phyloP scores from a whole-genome alignment of 108 stramenopile species.

The Skeletonema tropicum region DNA sequence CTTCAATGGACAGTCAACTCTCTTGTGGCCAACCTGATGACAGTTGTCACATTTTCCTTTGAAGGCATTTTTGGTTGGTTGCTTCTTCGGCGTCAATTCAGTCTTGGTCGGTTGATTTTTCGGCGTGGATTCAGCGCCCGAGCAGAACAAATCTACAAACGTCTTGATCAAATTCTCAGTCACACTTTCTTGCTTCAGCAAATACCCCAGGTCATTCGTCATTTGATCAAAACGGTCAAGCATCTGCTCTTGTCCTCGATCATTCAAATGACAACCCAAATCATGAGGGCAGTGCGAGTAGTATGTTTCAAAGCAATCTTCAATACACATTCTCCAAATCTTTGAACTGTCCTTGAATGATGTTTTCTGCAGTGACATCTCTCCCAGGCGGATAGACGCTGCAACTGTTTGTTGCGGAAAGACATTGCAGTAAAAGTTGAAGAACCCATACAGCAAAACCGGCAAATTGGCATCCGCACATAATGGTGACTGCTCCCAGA shows the following conservation, averaged over 20 bases:
- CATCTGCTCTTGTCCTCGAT: slow-evolving; percentile 50
- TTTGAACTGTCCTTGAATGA: slow-evolving; percentile 43
- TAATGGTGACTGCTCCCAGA: slow-evolving; percentile 53
- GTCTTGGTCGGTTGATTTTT: background rate
- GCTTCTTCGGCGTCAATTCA: background rate
- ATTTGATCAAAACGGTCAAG: slow-evolving; percentile 18
- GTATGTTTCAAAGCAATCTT: slow-evolving; percentile 90
- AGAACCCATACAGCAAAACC: slow-evolving; percentile 75
- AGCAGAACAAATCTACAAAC: background rate
- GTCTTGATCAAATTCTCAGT: background rate
- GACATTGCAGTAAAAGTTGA: slow-evolving; percentile 66
- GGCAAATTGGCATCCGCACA: slow-evolving; percentile 37
- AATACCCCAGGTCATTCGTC: slow-evolving; percentile 5
- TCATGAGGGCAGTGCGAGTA: slow-evolving; percentile 81
- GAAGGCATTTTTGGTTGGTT: background rate
- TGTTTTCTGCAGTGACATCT: slow-evolving; percentile 54
- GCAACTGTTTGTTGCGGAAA: slow-evolving; percentile 54
- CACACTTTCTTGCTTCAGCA: background rate
- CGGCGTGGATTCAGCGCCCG: background rate
- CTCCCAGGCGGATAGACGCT: slow-evolving; percentile 65
- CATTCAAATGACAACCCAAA: slow-evolving; percentile 64
- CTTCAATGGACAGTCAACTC: slow-evolving; percentile 2
- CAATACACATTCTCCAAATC: slow-evolving; percentile 64
- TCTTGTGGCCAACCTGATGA: slow-evolving; percentile 4
- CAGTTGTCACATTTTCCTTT: background rate